Conservation (phyloP, 1,139 yeast species). For the Diutina catenulata region DNA sequence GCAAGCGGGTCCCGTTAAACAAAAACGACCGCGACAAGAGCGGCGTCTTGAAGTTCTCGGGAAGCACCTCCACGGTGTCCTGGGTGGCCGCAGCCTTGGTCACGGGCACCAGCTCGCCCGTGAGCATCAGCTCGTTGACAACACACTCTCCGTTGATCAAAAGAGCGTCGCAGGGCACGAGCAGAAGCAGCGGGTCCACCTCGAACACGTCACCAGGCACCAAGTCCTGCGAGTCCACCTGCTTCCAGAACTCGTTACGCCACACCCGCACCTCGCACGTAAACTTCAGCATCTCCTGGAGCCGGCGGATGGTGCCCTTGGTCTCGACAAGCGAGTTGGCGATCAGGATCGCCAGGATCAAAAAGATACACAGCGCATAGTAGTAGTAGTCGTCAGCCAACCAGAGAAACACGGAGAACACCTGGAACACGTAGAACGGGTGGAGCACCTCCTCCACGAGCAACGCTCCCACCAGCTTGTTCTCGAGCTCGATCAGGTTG, state of each 20-base stretch:
- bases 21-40: conserved; percentile 62
- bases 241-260: conserved; percentile 91
- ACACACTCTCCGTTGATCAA: conserved; percentile 86
- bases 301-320: conserved; percentile 55
- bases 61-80: conserved; percentile 45
- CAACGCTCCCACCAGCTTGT: conserved; percentile 53
- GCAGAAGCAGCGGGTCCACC: conserved; percentile 66
- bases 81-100: conserved; percentile 61
- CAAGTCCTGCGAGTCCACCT: conserved; percentile 62
- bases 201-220: conserved; percentile 96
- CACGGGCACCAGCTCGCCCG: conserved; percentile 97
- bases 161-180: conserved; percentile 83
- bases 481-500: conserved; percentile 66
- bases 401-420: conserved; percentile 87
- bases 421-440: conserved; percentile 90
- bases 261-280: conserved; percentile 78
- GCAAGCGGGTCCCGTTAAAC: conserved; percentile 79
- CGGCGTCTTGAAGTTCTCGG: conserved; percentile 52
- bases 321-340: conserved; percentile 77
- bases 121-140: conserved; percentile 88
- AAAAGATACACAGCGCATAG: conserved; percentile 84
- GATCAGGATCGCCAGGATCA: conserved; percentile 74
- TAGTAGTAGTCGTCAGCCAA: conserved; percentile 83
- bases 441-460: conserved; percentile 82
- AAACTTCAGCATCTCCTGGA: conserved; percentile 63